A percentile compares a stretch with the other conserved stretches of the same genome.
Conservation (phyloP, 768 basidiomycete genomes). For the Leccinum rimulosum region DNA sequence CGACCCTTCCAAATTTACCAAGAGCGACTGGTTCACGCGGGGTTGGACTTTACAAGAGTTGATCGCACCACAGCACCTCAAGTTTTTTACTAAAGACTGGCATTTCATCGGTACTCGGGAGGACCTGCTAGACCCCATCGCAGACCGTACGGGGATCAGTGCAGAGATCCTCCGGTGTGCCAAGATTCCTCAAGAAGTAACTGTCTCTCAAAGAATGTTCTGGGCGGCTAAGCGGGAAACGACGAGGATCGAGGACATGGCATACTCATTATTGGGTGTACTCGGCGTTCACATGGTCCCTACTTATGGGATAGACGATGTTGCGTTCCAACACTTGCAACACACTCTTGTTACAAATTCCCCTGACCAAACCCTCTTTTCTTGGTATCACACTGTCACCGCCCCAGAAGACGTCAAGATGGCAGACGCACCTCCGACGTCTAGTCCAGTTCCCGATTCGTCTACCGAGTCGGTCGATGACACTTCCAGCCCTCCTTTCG, state of each 20-base stretch:
- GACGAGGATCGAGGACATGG: slow-evolving; percentile 25
- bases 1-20: slow-evolving; percentile 11
- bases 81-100: slow-evolving; percentile 31
- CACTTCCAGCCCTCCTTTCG: background rate
- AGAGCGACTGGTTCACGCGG: slow-evolving; percentile 32
- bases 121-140: slow-evolving; percentile 12
- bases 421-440: background rate
- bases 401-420: slow-evolving; percentile 13
- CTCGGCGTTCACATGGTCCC: slow-evolving; percentile 19
- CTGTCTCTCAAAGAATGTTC: slow-evolving; percentile 26
- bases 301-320: slow-evolving; percentile 26
- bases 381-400: slow-evolving; percentile 19
- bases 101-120: slow-evolving; percentile 14
- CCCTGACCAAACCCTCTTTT: slow-evolving; percentile 27
- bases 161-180: slow-evolving; percentile 13
- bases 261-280: slow-evolving; percentile 32
- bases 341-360: slow-evolving; percentile 18
- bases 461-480: background rate
- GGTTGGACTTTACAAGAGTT: slow-evolving; percentile 34
- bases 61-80: slow-evolving; percentile 27
- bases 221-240: slow-evolving; percentile 30
- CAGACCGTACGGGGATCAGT: slow-evolving; percentile 16
- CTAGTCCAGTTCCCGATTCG: background rate
- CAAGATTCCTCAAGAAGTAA: slow-evolving; percentile 8
- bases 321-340: slow-evolving; percentile 27